Evolutionary conservation across 1,284 basidiomycete genomes (phyloP).

Genomic region (Pholiota adiposa): DNA sequence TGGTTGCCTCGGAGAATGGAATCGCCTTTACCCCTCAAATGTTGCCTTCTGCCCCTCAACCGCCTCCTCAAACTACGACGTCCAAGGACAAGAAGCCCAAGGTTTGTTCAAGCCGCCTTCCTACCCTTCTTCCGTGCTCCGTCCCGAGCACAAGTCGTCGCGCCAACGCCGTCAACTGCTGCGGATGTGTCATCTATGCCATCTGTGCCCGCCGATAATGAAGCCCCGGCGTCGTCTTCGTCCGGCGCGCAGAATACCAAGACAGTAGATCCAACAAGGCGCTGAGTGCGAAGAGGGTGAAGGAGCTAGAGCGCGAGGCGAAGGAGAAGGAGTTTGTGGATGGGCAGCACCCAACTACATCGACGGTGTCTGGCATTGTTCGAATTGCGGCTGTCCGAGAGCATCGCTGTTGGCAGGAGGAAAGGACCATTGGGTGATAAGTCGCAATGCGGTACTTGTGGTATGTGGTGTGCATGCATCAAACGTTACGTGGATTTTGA

Average conservation of each 20-base stretch:
- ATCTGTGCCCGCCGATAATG: conserved; percentile 61
- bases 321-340: conserved; percentile 83
- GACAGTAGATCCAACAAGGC: conserved; percentile 51
- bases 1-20: conserved; percentile 84
- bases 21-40: conserved; percentile 55
- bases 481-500: conserved; percentile 8
- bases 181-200: conserved; percentile 56
- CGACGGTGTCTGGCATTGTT: conserved; percentile 90
- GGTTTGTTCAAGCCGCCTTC: conserved; percentile 73
- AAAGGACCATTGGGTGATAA: conserved; percentile 92
- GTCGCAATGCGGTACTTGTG: conserved; percentile 90
- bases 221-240: conserved; percentile 44
- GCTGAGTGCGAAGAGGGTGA: conserved; percentile 62
- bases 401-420: conserved; percentile 79
- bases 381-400: conserved; percentile 90
- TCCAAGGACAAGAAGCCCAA: conserved; percentile 72
- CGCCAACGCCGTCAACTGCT: conserved; percentile 68
- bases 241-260: conserved; percentile 32
- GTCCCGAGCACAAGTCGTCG: conserved; percentile 57
- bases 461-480: conserved; percentile 50
- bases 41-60: conserved; percentile 44
- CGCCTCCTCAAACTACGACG: conserved; percentile 26
- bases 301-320: conserved; percentile 77
- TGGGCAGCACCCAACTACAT: conserved; percentile 83
- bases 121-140: conserved; percentile 57